Base-by-base conservation (phyloP, 2,329 filamentous ascomycete species). In the Ophiognomonia clavigignenti-juglandacearum region DNA sequence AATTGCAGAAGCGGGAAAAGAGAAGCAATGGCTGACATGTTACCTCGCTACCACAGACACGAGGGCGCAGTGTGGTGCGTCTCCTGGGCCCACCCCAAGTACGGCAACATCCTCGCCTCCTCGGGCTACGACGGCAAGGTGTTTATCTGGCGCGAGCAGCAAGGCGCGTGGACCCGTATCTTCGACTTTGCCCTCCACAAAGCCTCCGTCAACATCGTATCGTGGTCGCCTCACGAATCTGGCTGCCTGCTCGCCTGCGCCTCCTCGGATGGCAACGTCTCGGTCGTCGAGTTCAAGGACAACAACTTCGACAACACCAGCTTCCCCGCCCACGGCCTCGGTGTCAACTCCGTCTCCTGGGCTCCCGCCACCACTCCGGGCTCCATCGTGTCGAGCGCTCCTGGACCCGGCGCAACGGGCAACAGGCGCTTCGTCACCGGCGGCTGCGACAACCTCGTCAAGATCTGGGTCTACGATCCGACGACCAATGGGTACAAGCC, bases 1-100 rank as follows among this genome's bases (percentile, higher is more conserved):
- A 23, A n/a, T 4, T 11, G 27, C 22, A 36, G 9, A 31, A 16
- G 31, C 14, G 14, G 19, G 3, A 8, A 8, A 18, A 20, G 39
- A 22, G 20, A 14, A n/a, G 16, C 19, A 32, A 31, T 19, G 39
- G 24, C 45, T 46, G 42, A 37, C 37, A 19, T 26, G 18, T 5
- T 14, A 3, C 18, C n/a, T n/a, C 7, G 9, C 14, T n/a, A 6
- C 40, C n/a, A 51, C 60, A 95, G 92, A 56, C 93, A 98, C 65
- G 93, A 98, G 68, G 92, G 92, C 54, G 90, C 93, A 29, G 92
- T 98, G 50, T 98, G 93, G 93, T 95, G 88, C 66, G 88, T 97
- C 50, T 86, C 91, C 59, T 98, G 93, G 93, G 91, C 92, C 40
- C 93, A 98, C 64, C 93, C 93, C 54, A 97, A 98, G 67, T 97